A percentile compares a stretch with the other conserved stretches of the same genome.
Conservation (phyloP, 305 asterid genomes). For the Fraxinus latifolia region DNA sequence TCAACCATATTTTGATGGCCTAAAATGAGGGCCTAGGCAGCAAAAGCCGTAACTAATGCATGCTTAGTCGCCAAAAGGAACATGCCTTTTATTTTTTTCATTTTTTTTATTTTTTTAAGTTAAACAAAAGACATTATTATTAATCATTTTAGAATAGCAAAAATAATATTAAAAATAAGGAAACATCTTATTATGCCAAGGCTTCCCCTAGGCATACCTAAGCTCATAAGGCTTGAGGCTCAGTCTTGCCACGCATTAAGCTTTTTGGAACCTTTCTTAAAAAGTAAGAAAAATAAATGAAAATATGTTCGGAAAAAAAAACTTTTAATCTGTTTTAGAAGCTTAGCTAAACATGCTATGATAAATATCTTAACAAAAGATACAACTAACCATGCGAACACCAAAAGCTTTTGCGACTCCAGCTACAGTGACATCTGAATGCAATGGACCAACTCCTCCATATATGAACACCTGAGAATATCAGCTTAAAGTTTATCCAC, state of each 20-base stretch:
- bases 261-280: constrained; percentile 52
- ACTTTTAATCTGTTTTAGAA: not conserved
- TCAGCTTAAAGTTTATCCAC: constrained; percentile 1
- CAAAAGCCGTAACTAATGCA: not conserved
- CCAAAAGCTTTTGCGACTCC: constrained; percentile 93
- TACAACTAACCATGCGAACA: constrained; percentile 53
- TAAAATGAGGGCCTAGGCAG: not conserved
- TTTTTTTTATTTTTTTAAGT: not conserved
- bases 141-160: constrained; percentile 49
- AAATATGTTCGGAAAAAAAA: not conserved
- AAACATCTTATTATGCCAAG: not conserved
- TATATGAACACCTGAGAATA: constrained; percentile 73
- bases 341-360: not conserved
- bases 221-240: not conserved
- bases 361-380: not conserved
- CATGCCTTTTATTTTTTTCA: not conserved
- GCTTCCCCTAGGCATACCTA: not conserved
- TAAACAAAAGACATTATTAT: constrained; percentile 15
- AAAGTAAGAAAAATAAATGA: constrained; percentile 21
- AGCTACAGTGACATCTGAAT: constrained; percentile 73
- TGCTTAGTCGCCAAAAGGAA: not conserved
- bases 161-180: constrained; percentile 38
- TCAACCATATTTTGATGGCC: not conserved
- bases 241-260: not conserved
- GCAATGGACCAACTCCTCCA: constrained; percentile 89